phyloP scores from a whole-genome alignment of 352 stramenopile species.

The Globisporangium splendens region DNA sequence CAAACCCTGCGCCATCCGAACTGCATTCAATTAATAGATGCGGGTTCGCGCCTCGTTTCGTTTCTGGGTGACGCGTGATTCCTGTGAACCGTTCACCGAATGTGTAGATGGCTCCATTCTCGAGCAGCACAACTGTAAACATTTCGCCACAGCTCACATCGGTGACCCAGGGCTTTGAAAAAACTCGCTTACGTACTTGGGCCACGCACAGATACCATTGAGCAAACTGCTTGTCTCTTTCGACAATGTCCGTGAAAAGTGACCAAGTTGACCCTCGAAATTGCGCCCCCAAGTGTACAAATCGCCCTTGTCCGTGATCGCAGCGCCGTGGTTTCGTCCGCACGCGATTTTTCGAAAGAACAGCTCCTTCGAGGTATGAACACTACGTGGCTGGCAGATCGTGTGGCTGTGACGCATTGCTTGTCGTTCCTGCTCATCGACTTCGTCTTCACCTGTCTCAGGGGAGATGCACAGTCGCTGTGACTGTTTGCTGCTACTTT shows the following conservation, averaged over 20 bases:
- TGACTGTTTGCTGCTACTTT: constrained; percentile 9
- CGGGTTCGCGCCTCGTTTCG: constrained; percentile 15
- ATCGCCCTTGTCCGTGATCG: constrained; percentile 74
- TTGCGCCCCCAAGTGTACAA: constrained; percentile 89
- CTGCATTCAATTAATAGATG: constrained; percentile 29
- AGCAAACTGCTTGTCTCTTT: constrained; percentile 30
- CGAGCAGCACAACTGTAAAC: constrained; percentile 73
- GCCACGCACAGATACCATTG: constrained; percentile 63
- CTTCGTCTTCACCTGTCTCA: constrained; percentile 14
- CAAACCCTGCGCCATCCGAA: constrained; percentile 34
- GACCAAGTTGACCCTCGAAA: constrained; percentile 84
- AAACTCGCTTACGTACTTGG: constrained; percentile 69
- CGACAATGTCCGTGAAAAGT: constrained; percentile 29
- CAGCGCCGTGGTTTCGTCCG: constrained; percentile 63
- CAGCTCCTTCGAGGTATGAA: constrained; percentile 38
- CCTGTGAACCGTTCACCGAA: constrained; percentile 69
- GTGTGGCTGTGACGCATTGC: constrained; percentile 5
- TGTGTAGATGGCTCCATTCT: constrained; percentile 63
- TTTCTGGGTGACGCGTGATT: constrained; percentile 12
- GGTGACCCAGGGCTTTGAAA: constrained; percentile 34
- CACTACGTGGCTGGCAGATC: constrained; percentile 25
- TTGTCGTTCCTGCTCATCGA: not conserved
- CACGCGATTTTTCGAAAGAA: constrained; percentile 67
- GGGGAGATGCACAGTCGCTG: constrained; percentile 6
- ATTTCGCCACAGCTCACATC: constrained; percentile 68